Base-by-base conservation (phyloP, 2,329 filamentous ascomycete genomes). In the Curvularia hawaiiensis region DNA sequence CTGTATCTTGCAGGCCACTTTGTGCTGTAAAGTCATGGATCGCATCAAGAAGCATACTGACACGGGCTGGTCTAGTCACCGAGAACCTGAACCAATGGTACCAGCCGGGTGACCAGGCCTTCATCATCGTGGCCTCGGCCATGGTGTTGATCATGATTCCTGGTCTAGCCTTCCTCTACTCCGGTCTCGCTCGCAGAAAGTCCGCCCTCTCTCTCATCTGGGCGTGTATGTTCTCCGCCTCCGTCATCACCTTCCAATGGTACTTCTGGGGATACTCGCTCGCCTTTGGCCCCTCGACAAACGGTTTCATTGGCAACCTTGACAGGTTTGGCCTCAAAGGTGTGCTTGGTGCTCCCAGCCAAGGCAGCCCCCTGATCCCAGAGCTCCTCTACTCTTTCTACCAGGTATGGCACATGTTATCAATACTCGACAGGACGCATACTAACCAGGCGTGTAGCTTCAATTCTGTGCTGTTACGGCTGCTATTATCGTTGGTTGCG, bases 251-350 rank as follows among this genome's bases (percentile, higher is more conserved):
- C 55, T 97, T 99, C 82, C 95, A 99, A 81, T 99, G 95, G 95
- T 98, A 97, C 74, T 97, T 99, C 78, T 98, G 95, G 94, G 95
- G 95, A 38, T 99, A 97, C 79, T 97, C 94, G 14, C 83, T 99
- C 60, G 93, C 94, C 51, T 97, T 98, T 79, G 95, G 90, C 72
- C 83, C 85, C 43, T 90, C 89, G 4, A 92, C 86, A 66, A 97
- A 91, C 79, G 90, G 91, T 52, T 98, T 90, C 80, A 98, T 99
- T 73, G 95, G 95, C 54, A 87, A 98, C 76, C 80, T 99, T 54
- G 84, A 88, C 67, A 90, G 96, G 77, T 97, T 98, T 69, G 95
- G 92, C 60, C 84, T 99, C 68, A 89, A 86, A 83, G 91, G 92
- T 72, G 91, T 92, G 2, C 84, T 96, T 68, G 95, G 85, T 52